Base-by-base conservation (phyloP, 2,329 filamentous ascomycete genomes). In the Colletotrichum liaoningense region DNA sequence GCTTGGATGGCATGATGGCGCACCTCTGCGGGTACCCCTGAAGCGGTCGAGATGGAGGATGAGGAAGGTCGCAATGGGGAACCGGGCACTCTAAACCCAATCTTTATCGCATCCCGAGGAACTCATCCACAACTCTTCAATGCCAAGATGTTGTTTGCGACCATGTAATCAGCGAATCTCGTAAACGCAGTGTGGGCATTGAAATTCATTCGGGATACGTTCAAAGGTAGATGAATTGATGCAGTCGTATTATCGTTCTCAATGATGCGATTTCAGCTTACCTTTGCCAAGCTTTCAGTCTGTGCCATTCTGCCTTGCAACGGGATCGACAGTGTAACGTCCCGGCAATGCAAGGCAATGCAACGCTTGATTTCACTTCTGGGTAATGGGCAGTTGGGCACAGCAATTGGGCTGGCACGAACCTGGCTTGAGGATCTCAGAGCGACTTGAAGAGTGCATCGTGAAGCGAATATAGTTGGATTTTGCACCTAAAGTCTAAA, bases 61-160 rank as follows among this genome's bases (percentile, higher is more conserved):
- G 42, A 49, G 70, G 66, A 73, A 73, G 66, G 70, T 73, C 59
- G 70, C 26, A 73, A 24, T n/a, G 14, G 42, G 26, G 42, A 7
- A 8, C 24, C 5, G 1, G 38, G 59, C 30, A 56, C n/a, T 56
- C 54, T 73, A 64, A 49, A n/a, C 66, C 70, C 46, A 26, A 69
- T 63, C 33, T 46, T 69, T 12, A 46, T 26, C 22, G 30, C 52
- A n/a, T 19, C 24, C 63, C 63, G 63, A 65, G 9, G 19, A 30
- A n/a, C 11, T 24, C 30, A 42, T 14, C 22, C 12, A 30, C 30
- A 65, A 14, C 5, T 42, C 26, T 11, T 7, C 49, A 65, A 28
- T 28, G 63, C 30, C 63, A 65, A 22, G 63, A 11, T 30, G 35
- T 16, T 26, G 9, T 30, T 30, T 65, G 7, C 16, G 8, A 56